Base-by-base conservation (phyloP, 352 stramenopile species). In the Globisporangium rhizosaccharum region DNA sequence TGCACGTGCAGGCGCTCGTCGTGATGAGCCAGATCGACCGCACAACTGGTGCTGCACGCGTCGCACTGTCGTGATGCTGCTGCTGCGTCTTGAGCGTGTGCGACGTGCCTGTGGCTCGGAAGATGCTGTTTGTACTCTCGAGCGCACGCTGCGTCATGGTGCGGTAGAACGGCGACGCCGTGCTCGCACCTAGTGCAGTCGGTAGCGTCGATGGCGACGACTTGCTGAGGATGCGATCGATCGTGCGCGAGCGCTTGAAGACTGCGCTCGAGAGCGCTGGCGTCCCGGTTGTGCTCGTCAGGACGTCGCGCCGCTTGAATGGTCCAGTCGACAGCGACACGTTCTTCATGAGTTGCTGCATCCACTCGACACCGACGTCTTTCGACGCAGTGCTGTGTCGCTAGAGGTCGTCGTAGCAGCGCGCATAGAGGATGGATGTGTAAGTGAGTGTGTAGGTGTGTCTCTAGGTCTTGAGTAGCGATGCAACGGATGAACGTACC, bases 21-120 rank as follows among this genome's bases (percentile, higher is more conserved):
- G 73, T 73, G 56, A 74, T 59, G 12, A 82, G 61, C 73, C 73
- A 79, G 15, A 76, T 75, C n/a, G 66, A 67, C 7, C 61, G 61
- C 23, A 65, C 57, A 10, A 59, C 58, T 23, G 61, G 56, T 23
- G 57, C 23, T 14, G 61, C 55, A 4, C 66, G 66, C 3, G 53
- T 71, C 7, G 25, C 20, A 3, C 26, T 1, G 9, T 58, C 48
- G 8, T 56, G 26, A 11, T 54, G 52, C 18, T 14, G 44, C 25
- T 30, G 4, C 25, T 30, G 45, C 30, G 44, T n/a, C 39, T 45
- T 49, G 48, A 56, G 37, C 23, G 33, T 36, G n/a, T 46, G 36
- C 18, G 36, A 14, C 12, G 25, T 17, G 25, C 25, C n/a, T 14
- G 39, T 33, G n/a, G 42, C n/a, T 14, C 25, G 28, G 36, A 66